Evolutionary conservation across 495 filamentous ascomycete species (phyloP).

Genomic region (Podospora tetraspora): DNA sequence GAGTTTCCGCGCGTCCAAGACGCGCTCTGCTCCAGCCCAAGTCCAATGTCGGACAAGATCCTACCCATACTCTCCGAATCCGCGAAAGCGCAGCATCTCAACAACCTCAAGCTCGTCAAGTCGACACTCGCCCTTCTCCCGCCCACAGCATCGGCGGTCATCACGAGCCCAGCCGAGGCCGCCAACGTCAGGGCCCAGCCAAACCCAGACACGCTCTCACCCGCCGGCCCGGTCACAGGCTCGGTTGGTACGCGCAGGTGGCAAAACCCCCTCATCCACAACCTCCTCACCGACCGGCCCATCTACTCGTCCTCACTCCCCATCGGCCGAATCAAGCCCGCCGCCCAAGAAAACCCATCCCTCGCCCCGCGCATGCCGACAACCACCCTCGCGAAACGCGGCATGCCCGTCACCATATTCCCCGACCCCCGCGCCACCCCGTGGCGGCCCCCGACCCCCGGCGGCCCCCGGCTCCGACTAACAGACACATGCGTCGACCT

Average conservation of each 20-base stretch:
- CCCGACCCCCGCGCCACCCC: constrained; percentile 57
- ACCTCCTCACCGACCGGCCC: constrained; percentile 92
- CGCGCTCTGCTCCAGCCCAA: constrained; percentile 44
- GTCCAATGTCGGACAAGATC: background rate
- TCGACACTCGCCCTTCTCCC: constrained; percentile 71
- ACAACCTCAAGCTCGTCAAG: constrained; percentile 67
- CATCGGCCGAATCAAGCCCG: constrained; percentile 47
- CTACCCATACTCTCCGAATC: background rate
- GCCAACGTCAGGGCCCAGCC: constrained; percentile 41
- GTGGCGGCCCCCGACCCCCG: constrained; percentile 61
- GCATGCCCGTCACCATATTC: constrained; percentile 80
- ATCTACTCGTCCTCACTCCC: constrained; percentile 87
- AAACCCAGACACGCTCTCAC: background rate
- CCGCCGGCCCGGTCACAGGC: constrained; percentile 42
- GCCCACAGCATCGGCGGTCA: constrained; percentile 73
- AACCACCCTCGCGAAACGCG: constrained; percentile 83
- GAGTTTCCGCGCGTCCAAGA: constrained; percentile 65
- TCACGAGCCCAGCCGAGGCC: constrained; percentile 80
- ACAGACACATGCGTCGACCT: constrained; percentile 79
- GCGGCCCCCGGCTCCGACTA: constrained; percentile 51
- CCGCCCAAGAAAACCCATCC: constrained; percentile 11
- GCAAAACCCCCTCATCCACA: constrained; percentile 92
- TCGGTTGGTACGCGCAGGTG: constrained; percentile 68
- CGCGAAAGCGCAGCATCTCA: constrained; percentile 43
- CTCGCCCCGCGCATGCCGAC: constrained; percentile 33